These are phyloP conservation scores for Saccharum officinarum DNA, from an alignment of 176 grass and related monocot species.

Conservation along the genomic window DNA sequence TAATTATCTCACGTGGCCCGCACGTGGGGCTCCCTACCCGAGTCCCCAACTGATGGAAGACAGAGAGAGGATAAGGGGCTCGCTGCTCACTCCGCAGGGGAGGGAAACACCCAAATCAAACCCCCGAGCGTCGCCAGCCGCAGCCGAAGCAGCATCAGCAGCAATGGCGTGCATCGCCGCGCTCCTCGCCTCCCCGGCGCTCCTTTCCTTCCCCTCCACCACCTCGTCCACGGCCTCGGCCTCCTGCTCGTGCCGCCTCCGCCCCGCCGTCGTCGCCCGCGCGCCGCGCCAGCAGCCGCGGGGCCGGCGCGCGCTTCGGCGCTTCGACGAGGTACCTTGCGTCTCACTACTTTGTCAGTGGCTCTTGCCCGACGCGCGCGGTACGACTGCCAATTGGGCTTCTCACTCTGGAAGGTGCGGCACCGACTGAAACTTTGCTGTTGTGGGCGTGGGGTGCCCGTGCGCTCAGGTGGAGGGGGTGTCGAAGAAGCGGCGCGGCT, in stretches of 20 bases:
- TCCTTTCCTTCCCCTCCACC: slow-evolving; percentile 32
- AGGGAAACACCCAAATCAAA: slow-evolving; percentile 44
- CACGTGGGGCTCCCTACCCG: not conserved
- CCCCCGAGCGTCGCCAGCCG: not conserved
- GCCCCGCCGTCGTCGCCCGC: slow-evolving; percentile 42
- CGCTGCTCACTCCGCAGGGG: not conserved
- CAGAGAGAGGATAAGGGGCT: slow-evolving; percentile 38
- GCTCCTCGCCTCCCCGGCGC: slow-evolving; percentile 46
- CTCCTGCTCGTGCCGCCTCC: slow-evolving; percentile 54
- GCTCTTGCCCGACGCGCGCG: not conserved
- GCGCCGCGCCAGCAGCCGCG: slow-evolving; percentile 39
- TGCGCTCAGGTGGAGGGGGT: slow-evolving; percentile 44
- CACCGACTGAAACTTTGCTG: not conserved
- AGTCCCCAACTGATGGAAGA: too few species aligned
- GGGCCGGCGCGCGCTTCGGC: slow-evolving; percentile 27
- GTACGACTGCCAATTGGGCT: not conserved
- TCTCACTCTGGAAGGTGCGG: not conserved
- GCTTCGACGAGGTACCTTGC: slow-evolving; percentile 44
- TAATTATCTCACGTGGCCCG: not conserved
- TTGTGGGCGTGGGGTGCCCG: not conserved
- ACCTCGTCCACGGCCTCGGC: not conserved
- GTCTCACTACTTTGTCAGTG: not conserved
- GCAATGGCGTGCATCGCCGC: slow-evolving; percentile 48
- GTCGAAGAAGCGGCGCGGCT: slow-evolving; percentile 63
- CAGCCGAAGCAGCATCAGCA: not conserved